Evolutionary conservation across 2,329 filamentous ascomycete species (phyloP), one percentile per base, ranked within the genome.

Genomic region (Ophiostoma ulmi): DNA sequence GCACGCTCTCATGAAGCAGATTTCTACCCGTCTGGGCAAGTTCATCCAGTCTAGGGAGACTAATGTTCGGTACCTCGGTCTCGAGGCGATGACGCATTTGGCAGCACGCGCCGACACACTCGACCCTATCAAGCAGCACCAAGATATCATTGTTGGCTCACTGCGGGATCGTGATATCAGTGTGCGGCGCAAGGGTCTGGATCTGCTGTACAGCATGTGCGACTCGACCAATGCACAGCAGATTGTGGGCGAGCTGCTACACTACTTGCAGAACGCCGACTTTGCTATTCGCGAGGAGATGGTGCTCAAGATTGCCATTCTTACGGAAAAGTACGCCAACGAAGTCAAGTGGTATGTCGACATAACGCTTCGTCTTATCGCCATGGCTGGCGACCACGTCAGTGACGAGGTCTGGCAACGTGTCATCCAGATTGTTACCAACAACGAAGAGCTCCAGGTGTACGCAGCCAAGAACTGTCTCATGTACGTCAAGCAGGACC

Each of bases 301-400:
- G 95, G 95, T 98, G 4, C 84, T 99, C 73, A 99, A 99, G 82
- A 97, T 99, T 80, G 95, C 95, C 69, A 99, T 99, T 77, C 81
- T 99, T 74, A 98, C 96, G 0, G 95, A 99, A 79, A 98, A 98
- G 78, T 99, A 99, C 78, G 95, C 95, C 35, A 97, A 94, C 0
- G 95, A 99, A 77, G 92, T 97, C 26, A 94, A 98, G 82, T 99
- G 95, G 95, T 99, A 99, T 79, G 96, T 99, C 73, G 94, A 99
- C 78, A 97, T 98, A 75, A 97, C 95, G 13, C 84, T 99, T 75
- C 89, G 94, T 70, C 86, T 99, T 69, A 94, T 99, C 72, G 93
- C 94, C 72, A 94, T 98, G 88, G 95, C 96, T 3, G 95, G 95
- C 75, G 95, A 99, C 77, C 95, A 99, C 79, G 94, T 99, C 75